phyloP scores from a whole-genome alignment of 2,329 filamentous ascomycete species.

The Penicillium sp. region DNA sequence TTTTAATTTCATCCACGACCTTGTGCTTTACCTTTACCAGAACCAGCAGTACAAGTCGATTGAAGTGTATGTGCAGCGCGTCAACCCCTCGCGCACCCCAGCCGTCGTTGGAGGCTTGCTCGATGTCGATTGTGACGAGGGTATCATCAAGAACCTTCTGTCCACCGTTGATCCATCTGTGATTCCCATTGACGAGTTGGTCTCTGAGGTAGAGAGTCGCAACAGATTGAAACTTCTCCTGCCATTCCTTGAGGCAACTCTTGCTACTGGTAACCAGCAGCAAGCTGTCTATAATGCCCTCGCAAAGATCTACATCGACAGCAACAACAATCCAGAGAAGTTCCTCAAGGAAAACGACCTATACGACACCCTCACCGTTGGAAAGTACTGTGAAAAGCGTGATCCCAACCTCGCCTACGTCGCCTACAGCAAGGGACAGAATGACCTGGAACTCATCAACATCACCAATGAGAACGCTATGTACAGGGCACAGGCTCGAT shows the following conservation, averaged over 20 bases:
- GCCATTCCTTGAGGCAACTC: slow-evolving; percentile 91
- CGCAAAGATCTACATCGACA: slow-evolving; percentile 99
- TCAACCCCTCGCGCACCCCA: slow-evolving; percentile 89
- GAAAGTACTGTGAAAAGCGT: slow-evolving; percentile 98
- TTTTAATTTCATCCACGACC: slow-evolving; percentile 98
- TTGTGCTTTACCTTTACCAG: slow-evolving; percentile 96
- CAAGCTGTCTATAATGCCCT: slow-evolving; percentile 96
- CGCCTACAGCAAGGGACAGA: slow-evolving; percentile 94
- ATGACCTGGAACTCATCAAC: slow-evolving; percentile 94
- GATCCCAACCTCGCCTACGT: slow-evolving; percentile 96
- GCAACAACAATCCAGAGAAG: slow-evolving; percentile 96
- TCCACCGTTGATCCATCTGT: slow-evolving; percentile 80
- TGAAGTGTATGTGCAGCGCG: slow-evolving; percentile 95
- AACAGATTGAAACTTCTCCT: slow-evolving; percentile 95
- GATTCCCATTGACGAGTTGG: slow-evolving; percentile 93
- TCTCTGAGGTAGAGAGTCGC: slow-evolving; percentile 90
- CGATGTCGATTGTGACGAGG: slow-evolving; percentile 96
- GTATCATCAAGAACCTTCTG: slow-evolving; percentile 91
- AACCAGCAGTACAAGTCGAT: slow-evolving; percentile 99
- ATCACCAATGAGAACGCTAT: slow-evolving; percentile 99
- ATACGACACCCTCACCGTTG: slow-evolving; percentile 89
- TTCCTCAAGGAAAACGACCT: slow-evolving; percentile 97
- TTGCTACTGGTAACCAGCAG: slow-evolving; percentile 90
- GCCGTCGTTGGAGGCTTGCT: slow-evolving; percentile 91
- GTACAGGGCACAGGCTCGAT: slow-evolving; percentile 97